phyloP scores from a whole-genome alignment of 164 flowering plant genomes.

The Akebia trifoliata region DNA sequence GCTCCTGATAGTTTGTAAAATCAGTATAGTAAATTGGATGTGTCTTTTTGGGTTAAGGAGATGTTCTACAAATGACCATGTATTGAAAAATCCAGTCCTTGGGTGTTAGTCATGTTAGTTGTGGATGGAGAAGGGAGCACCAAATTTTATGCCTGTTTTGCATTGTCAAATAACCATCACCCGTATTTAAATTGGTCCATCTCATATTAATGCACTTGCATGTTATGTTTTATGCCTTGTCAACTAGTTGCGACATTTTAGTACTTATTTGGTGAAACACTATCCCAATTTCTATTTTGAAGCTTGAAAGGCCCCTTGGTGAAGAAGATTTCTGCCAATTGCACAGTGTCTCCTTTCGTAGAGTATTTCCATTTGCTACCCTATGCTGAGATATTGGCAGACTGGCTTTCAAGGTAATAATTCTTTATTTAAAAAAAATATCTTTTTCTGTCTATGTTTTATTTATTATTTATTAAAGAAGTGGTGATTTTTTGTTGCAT shows the following conservation, averaged over 20 bases:
- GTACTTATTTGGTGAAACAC: too few relatives aligned
- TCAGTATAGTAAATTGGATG: too few relatives aligned
- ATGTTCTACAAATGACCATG: too few relatives aligned
- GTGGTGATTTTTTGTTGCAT: not conserved
- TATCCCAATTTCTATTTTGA: constrained; percentile 10
- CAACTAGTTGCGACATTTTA: not conserved
- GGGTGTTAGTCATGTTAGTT: not conserved
- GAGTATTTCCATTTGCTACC: constrained; percentile 77
- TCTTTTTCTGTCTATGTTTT: not conserved
- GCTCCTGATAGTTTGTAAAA: too few relatives aligned
- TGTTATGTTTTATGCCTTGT: not conserved
- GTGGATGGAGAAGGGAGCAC: not conserved
- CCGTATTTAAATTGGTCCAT: not conserved
- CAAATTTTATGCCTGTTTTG: not conserved
- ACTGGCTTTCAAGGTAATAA: constrained; percentile 56
- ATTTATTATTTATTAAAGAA: not conserved
- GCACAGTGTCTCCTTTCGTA: constrained; percentile 41
- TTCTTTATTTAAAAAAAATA: not conserved
- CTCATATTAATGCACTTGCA: not conserved
- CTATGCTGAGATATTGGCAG: constrained; percentile 41
- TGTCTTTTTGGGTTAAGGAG: too few relatives aligned
- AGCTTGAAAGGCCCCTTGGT: constrained; percentile 79
- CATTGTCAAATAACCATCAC: not conserved
- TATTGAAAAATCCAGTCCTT: too few relatives aligned
- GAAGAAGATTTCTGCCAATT: constrained; percentile 22